Conservation (phyloP, 1,284 basidiomycete species). For the Trichosporon sp. region DNA sequence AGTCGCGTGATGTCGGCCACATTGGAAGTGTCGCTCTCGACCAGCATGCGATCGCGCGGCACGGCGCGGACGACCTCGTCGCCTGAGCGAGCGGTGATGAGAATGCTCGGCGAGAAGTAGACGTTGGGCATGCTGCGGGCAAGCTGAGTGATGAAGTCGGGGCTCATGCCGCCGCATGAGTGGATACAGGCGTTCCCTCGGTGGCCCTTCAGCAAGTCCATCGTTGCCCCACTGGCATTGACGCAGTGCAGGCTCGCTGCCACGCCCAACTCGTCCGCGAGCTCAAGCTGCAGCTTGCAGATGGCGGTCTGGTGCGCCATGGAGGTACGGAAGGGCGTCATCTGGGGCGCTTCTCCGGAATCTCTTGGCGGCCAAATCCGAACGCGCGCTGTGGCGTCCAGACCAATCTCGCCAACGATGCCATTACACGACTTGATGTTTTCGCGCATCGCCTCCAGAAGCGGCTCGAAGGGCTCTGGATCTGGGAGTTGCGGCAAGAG, state of each 20-base stretch:
- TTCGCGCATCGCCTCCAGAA: constrained; percentile 22
- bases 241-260: constrained; percentile 50
- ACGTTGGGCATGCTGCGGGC: constrained; percentile 41
- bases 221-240: constrained; percentile 42
- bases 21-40: constrained; percentile 49
- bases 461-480: constrained; percentile 30
- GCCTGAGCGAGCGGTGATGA: constrained; percentile 46
- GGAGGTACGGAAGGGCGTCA: constrained; percentile 46
- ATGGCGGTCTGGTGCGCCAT: constrained; percentile 47
- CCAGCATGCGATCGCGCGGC: constrained; percentile 40
- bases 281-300: constrained; percentile 43
- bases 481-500: constrained; percentile 38
- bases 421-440: constrained; percentile 21
- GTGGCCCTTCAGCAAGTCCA: constrained; percentile 42
- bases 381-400: constrained; percentile 45
- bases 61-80: constrained; percentile 39
- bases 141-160: constrained; percentile 11
- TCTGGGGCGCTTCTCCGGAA: constrained; percentile 16
- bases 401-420: constrained; percentile 51
- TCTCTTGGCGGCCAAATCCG: background rate
- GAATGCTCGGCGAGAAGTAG: constrained; percentile 49
- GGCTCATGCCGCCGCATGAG: constrained; percentile 38
- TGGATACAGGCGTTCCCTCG: constrained; percentile 47
- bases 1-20: constrained; percentile 27
- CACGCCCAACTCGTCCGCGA: constrained; percentile 45